These are phyloP conservation scores for Orychophragmus violaceus DNA, from an alignment of 345 rosid genomes.

Conservation along the genomic window DNA sequence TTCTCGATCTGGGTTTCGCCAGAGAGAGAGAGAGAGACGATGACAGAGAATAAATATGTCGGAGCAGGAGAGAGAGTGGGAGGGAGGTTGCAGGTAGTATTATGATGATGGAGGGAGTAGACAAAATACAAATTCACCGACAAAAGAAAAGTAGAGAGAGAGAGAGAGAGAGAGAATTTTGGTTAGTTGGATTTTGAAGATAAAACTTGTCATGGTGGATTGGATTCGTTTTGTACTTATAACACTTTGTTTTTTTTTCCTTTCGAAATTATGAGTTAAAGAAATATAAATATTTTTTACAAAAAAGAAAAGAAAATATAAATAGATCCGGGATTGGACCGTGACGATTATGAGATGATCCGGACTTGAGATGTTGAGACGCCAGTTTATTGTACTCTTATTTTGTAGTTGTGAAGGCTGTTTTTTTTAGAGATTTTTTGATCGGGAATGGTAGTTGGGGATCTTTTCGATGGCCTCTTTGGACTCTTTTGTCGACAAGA, in stretches of 20 bases:
- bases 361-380: no score
- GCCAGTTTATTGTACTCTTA: no score
- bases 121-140: conserved; percentile 80
- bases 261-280: not conserved
- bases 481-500: no score
- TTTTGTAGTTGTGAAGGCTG: no score
- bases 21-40: conserved; percentile 20
- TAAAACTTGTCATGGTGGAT: conserved; percentile 9
- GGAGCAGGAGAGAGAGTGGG: conserved; percentile 28
- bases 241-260: conserved; percentile 3
- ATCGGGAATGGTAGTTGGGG: no score
- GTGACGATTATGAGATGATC: no score
- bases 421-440: no score
- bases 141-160: conserved; percentile 32
- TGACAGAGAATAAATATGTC: conserved; percentile 24
- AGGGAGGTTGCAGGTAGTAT: conserved; percentile 33
- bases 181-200: conserved; percentile 27
- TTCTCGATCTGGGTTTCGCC: not conserved
- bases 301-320: no score
- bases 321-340: no score
- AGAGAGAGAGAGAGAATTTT: conserved; percentile 20
- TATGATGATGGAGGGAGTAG: conserved; percentile 12
- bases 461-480: no score
- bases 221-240: conserved; percentile 24
- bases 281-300: not conserved